Conservation (phyloP, 768 basidiomycete genomes). For the Pulveroboletus ravenelii region DNA sequence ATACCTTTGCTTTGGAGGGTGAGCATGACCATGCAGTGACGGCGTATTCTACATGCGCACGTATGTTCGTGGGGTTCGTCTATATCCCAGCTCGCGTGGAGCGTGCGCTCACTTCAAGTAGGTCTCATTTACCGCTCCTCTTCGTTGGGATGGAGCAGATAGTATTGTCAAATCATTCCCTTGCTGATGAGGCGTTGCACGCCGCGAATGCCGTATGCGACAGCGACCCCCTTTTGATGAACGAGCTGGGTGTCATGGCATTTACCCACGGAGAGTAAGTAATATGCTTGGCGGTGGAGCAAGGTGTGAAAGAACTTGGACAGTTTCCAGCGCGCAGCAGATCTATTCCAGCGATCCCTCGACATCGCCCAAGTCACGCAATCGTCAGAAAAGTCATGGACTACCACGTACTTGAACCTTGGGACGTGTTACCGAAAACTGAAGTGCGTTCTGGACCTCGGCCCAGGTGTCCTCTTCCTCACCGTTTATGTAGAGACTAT, state of each 20-base stretch:
- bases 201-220: slow-evolving; percentile 80
- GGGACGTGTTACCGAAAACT: slow-evolving; percentile 85
- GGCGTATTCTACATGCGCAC: slow-evolving; percentile 93
- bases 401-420: slow-evolving; percentile 86
- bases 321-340: slow-evolving; percentile 71
- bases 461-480: not conserved
- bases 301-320: slow-evolving; percentile 25
- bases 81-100: not conserved
- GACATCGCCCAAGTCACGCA: slow-evolving; percentile 82
- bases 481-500: slow-evolving; percentile 35
- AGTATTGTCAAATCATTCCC: slow-evolving; percentile 69
- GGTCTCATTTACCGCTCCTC: slow-evolving; percentile 91
- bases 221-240: slow-evolving; percentile 83
- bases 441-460: slow-evolving; percentile 44
- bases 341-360: slow-evolving; percentile 70
- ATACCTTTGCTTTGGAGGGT: slow-evolving; percentile 94
- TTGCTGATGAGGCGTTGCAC: slow-evolving; percentile 85
- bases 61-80: slow-evolving; percentile 88
- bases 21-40: slow-evolving; percentile 99
- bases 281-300: not conserved
- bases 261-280: slow-evolving; percentile 81
- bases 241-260: slow-evolving; percentile 91
- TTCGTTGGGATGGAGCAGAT: slow-evolving; percentile 99
- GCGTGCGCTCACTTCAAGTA: slow-evolving; percentile 31
- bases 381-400: slow-evolving; percentile 80